Base-by-base conservation (phyloP, 2,329 filamentous ascomycete species). In the Pleoardoris graminearum region DNA sequence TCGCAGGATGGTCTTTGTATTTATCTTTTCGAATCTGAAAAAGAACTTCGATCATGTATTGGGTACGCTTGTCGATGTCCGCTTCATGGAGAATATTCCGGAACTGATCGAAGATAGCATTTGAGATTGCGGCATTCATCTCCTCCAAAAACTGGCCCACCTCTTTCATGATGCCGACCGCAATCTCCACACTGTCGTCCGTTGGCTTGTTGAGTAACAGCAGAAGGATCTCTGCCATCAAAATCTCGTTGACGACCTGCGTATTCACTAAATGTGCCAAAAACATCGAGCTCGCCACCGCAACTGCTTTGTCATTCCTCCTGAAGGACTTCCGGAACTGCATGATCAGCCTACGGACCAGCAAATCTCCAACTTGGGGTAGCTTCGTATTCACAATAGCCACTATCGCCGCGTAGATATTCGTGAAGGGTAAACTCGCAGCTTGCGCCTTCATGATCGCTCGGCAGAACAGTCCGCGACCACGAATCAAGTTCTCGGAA, bases 361-460 rank as follows among this genome's bases (percentile, higher is more conserved):
- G 79, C 56, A 99, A 80, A 75, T 99, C 93, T 53, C 94, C 94
- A 23, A 97, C 91, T 71, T 94, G 89, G 1, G 94, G 94, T 53
- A 99, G 79, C 75, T 99, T 99, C 12, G 94, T 97, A 72, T 99
- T 99, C 71, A 97, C 91, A 65, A 97, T 95, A 32, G 94, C 91
- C 1, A 87, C 91, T 87, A 97, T 95, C 43, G 92, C 90, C 11
- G 93, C 94, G 66, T 97, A 96, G 56, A 99, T 96, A 8, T 93
- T 90, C 0, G 94, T 97, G 68, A 97, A 99, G 0, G 93, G 92
- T 72, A 97, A 82, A 80, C 90, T 95, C 8, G 93, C 91, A 12
- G 93, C 91, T 77, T 99, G 94, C 0, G 94, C 94, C 79, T 97
- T 97, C 91, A 97, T 96, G 68, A 99, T 94, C 63, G 90, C 93